Evolutionary conservation across 2,329 filamentous ascomycete species (phyloP), one percentile per base, ranked within the genome.

Genomic region (Leptographium lundbergii): DNA sequence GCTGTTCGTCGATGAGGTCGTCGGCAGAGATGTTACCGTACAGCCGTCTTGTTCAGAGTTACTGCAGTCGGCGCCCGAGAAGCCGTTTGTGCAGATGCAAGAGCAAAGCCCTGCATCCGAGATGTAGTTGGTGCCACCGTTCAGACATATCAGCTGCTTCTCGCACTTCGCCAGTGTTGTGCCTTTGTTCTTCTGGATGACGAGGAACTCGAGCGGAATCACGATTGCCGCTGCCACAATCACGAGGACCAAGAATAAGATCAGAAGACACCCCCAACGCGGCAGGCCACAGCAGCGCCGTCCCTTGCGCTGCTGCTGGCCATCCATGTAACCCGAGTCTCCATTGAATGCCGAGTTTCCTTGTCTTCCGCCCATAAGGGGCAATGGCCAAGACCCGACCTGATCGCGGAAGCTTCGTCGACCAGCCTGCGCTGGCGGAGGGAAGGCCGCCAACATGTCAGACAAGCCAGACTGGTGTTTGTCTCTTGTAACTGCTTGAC

Each of bases 1-100:
- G 11, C 71, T 71, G 47, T 73, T 71, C 22, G 55, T 6, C 13
- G 60, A 60, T 22, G n/a, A n/a, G n/a, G n/a, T n/a, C n/a, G 36
- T 42, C 48, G 54, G 39, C 56, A 73, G 80, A 32, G 75, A 72
- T 11, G 79, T 77, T 1, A 77, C 80, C 1, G 79, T 79, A 66
- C 81, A 84, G 19, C 79, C 80, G 47, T 74, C 70, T 0, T 75
- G 69, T 55, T 75, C 75, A 1, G 72, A 69, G 27, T 71, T 69
- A 6, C 75, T 76, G 67, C 81, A 84, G 61, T 79, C 75, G 25
- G 73, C 71, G 17, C 80, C 79, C 0, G 88, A 91, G 69, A 92
- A 97, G 1, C 91, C 90, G 66, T 94, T 91, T 25, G 86, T 84
- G 71, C 92, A 99, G 51, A 96, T 83, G 69, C 92, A 99, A 14